phyloP scores from a whole-genome alignment of 805 yeast species.

The Nakazawaea pomicola region DNA sequence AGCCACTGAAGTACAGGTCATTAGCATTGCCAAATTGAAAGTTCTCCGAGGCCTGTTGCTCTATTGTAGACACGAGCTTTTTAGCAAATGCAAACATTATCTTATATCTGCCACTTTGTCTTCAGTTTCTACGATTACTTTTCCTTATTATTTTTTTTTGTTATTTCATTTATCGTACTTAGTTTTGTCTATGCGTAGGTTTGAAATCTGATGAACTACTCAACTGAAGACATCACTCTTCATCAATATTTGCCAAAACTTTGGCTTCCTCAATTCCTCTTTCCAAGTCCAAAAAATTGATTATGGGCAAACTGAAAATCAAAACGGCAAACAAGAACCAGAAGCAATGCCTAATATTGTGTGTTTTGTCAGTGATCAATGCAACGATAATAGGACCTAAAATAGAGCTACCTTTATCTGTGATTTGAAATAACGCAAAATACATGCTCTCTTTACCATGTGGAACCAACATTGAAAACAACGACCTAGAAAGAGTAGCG shows the following conservation, averaged over 20 bases:
- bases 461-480: constrained; percentile 67
- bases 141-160: background rate
- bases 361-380: constrained; percentile 63
- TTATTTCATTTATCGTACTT: background rate
- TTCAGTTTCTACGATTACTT: too few species aligned
- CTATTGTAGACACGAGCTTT: constrained; percentile 52
- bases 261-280: constrained; percentile 57
- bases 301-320: constrained; percentile 53
- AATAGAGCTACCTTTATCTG: constrained; percentile 77
- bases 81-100: constrained; percentile 62
- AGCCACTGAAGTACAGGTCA: constrained; percentile 32
- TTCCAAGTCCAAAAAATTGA: constrained; percentile 47
- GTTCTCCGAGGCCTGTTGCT: constrained; percentile 27
- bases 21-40: constrained; percentile 16
- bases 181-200: background rate
- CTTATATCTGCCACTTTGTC: too few species aligned
- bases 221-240: constrained; percentile 18
- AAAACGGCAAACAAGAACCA: constrained; percentile 54
- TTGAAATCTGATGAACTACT: constrained; percentile 1
- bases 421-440: constrained; percentile 69
- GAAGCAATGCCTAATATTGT: constrained; percentile 69
- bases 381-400: constrained; percentile 75
- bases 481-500: constrained; percentile 62
- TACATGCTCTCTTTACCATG: constrained; percentile 70
- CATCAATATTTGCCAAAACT: constrained; percentile 27